phyloP scores from a whole-genome alignment of 2,329 filamentous ascomycete genomes.

The Onygena corvina region DNA sequence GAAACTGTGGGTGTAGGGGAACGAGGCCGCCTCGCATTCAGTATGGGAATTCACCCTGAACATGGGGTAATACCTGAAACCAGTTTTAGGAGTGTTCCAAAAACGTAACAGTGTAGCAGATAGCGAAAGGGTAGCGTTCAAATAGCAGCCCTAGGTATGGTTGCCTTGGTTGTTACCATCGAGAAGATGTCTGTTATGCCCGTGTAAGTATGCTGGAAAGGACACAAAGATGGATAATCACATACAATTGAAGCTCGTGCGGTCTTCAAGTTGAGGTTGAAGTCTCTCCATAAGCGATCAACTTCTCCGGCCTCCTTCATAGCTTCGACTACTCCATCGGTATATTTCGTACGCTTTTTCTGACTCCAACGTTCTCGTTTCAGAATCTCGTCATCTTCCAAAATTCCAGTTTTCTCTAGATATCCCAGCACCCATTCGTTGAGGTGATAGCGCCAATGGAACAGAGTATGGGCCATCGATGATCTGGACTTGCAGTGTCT shows the following conservation, averaged over 20 bases:
- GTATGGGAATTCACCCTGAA: too few relatives aligned
- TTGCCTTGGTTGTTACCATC: neutral
- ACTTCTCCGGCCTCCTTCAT: conserved; percentile 53
- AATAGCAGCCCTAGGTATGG: too few relatives aligned
- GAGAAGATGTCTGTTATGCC: neutral
- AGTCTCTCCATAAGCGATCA: conserved; percentile 51
- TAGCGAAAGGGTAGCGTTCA: too few relatives aligned
- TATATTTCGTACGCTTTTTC: conserved; percentile 48
- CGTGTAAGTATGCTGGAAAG: neutral
- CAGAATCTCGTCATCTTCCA: conserved; percentile 46
- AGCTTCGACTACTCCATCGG: conserved; percentile 50
- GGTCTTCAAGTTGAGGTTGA: conserved; percentile 49
- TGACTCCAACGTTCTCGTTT: conserved; percentile 50
- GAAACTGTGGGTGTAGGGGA: too few relatives aligned
- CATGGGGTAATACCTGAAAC: too few relatives aligned
- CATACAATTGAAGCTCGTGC: conserved; percentile 42
- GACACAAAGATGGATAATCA: neutral
- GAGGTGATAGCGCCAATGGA: conserved; percentile 66
- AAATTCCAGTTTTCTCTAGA: conserved; percentile 47
- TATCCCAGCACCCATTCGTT: conserved; percentile 57
- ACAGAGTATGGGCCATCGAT: conserved; percentile 55
- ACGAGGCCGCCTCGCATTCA: too few relatives aligned
- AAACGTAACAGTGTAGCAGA: too few relatives aligned
- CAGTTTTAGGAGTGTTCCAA: too few relatives aligned
- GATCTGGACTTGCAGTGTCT: conserved; percentile 52